These are phyloP conservation scores for Phyllostachys edulis DNA, from an alignment of 176 grass and related monocot species.

Conservation along the genomic window DNA sequence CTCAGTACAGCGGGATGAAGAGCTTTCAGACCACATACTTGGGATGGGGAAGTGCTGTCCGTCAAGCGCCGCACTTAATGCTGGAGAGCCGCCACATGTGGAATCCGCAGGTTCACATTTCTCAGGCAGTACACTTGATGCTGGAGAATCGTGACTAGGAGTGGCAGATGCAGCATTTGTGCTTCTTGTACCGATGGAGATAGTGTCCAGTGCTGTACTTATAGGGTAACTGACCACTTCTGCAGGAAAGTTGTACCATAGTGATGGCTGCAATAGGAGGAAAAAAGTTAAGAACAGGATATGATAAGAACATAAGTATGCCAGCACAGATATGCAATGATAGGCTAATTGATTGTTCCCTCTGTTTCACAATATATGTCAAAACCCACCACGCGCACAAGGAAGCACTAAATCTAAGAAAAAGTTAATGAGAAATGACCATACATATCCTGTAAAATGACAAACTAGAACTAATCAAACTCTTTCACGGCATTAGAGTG, in stretches of 20 bases:
- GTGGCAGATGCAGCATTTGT: slow-evolving; percentile 2
- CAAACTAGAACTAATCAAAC: neutral
- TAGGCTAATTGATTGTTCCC: neutral
- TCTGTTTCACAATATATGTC: neutral
- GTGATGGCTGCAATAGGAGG: slow-evolving; percentile 12
- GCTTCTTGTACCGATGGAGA: neutral
- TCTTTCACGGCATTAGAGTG: neutral
- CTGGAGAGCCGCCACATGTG: neutral
- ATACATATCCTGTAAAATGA: neutral
- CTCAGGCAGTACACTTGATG: neutral
- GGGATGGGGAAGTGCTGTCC: neutral
- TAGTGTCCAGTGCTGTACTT: neutral
- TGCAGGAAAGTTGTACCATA: slow-evolving; percentile 31
- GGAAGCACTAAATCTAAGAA: neutral
- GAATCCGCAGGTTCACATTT: neutral
- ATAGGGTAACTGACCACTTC: neutral
- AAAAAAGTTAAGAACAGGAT: neutral
- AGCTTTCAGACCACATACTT: slow-evolving; percentile 24
- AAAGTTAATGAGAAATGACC: neutral
- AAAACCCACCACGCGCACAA: neutral
- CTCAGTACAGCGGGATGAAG: neutral
- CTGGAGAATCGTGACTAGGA: slow-evolving; percentile 5
- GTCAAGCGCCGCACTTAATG: neutral
- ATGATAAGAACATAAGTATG: neutral
- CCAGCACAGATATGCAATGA: neutral